Evolutionary conservation across 2,329 filamentous ascomycete species (phyloP), one percentile per base, ranked within the genome.

Genomic region (Ceratocystis cubensis): DNA sequence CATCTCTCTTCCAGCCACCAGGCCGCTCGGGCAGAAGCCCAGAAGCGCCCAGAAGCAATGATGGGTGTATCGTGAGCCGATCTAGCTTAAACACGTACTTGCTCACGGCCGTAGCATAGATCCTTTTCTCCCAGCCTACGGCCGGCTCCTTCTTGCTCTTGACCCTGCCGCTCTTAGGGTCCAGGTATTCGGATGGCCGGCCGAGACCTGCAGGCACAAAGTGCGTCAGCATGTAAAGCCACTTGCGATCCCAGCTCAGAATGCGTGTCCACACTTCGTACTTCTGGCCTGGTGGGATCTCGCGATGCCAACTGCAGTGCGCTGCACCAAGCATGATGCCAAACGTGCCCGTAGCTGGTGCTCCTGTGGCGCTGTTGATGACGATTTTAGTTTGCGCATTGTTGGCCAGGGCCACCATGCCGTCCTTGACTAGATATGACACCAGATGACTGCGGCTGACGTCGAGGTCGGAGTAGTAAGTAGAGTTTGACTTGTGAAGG

Each of bases 401-500:
- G 68, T 78, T 72, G 61, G 79, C 76, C 17, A 84, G 74, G 20
- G 74, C 76, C 50, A 79, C 76, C 72, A 88, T 79, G 1, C 84
- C 85, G 0, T 82, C 80, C 22, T 81, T 82, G 65, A 87, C 78
- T 1, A 92, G 77, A 70, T 86, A 84, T 62, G 85, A 87, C 65
- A 95, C 84, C 7, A 94, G 83, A 70, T 95, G 89, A 0, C 88
- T 88, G 66, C 94, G 88, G 48, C 88, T 85, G 68, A 93, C 83
- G 75, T 96, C 91, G 70, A 95, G 84, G 75, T 96, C 91, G 70
- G 85, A 80, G 74, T 96, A 96, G 78, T 95, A 96, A 37, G 91
- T 96, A 71, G 83, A 85, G 78, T 91, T 90, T 69, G 86, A 86
- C 74, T 92, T 91, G 80, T 93, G 88, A 56, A 91, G 73, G 77